These are phyloP conservation scores for Copromyces sp. DNA, from an alignment of 495 filamentous ascomycete genomes.

Conservation along the genomic window DNA sequence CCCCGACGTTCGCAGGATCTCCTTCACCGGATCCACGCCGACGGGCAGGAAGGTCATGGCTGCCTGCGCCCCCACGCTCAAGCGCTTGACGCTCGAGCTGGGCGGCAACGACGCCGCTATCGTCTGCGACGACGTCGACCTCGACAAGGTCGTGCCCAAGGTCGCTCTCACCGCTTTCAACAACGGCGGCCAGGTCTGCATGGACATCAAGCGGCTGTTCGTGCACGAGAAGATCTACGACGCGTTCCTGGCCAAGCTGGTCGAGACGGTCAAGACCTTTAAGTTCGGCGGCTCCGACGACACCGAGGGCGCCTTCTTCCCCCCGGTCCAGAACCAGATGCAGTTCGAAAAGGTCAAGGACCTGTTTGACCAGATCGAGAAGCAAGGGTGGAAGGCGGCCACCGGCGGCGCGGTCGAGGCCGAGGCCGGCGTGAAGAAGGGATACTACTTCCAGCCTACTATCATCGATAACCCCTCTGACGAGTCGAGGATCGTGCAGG, in stretches of 20 bases:
- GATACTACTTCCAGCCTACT: slow-evolving; percentile 40
- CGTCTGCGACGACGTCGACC: slow-evolving; percentile 54
- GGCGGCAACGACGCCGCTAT: slow-evolving; percentile 64
- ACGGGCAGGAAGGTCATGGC: slow-evolving; percentile 57
- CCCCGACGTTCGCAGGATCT: slow-evolving; percentile 54
- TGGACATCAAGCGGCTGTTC: slow-evolving; percentile 53
- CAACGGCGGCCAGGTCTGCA: slow-evolving; percentile 48
- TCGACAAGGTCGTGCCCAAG: slow-evolving; percentile 45
- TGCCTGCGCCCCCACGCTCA: slow-evolving; percentile 49
- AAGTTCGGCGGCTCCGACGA: slow-evolving; percentile 35
- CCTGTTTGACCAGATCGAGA: slow-evolving; percentile 34
- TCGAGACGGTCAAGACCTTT: slow-evolving; percentile 44
- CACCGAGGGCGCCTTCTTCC: slow-evolving; percentile 34
- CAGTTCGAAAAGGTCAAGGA: slow-evolving; percentile 46
- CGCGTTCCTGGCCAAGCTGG: slow-evolving; percentile 44
- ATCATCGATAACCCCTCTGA: slow-evolving; percentile 40
- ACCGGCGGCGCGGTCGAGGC: slow-evolving; percentile 23
- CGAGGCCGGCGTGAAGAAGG: slow-evolving; percentile 16
- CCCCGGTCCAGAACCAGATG: slow-evolving; percentile 51
- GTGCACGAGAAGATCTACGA: slow-evolving; percentile 60
- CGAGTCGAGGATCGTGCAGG: slow-evolving; percentile 30
- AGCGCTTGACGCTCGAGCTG: slow-evolving; percentile 40
- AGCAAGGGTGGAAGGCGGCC: slow-evolving; percentile 34
- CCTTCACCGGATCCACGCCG: slow-evolving; percentile 55
- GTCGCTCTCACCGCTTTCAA: slow-evolving; percentile 45